Base-by-base conservation (phyloP, 2,329 filamentous ascomycete species). In the Penicillium sclerotigenum region DNA sequence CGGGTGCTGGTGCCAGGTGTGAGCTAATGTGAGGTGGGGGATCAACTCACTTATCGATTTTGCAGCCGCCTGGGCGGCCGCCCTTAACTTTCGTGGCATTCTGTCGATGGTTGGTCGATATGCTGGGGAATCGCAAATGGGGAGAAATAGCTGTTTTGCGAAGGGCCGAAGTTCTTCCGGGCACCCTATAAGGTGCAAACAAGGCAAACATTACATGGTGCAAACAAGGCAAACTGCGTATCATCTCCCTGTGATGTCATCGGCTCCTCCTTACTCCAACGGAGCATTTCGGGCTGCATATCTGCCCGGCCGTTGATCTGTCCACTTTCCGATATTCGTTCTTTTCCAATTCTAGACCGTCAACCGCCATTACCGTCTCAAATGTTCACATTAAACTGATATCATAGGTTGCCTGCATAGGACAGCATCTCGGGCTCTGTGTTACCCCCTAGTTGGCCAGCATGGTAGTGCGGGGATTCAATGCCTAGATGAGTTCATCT, bases 11-110 rank as follows among this genome's bases (percentile, higher is more conserved):
- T 22, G 6, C 24, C 28, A 18, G 24, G 36, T 40, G 47, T 3
- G 8, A 16, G 16, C 16, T 10, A 24, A 34, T n/a, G 5, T 22
- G 34, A n/a, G 14, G 37, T 47, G 40, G 33, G 40, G 33, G 46
- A 45, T 20, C 33, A 34, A 69, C 74, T 61, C 66, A 79, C 77
- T 74, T 61, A 77, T 69, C 28, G 75, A 78, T 59, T 76, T 72
- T n/a, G 74, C 73, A 58, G 77, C 77, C 61, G 76, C 77, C 60
- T 78, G 75, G 18, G 76, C 77, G 64, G 77, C 77, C 49, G 75
- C 73, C 64, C 77, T 69, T 46, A 72, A 70, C 62, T 76, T 77
- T 63, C 77, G 70, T 54, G 76, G 73, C 77, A 80, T 80, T 18
- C 18, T 54, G 59, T 24, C 45, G 46, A 52, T 57, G 46, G 40